Base-by-base conservation (phyloP, 495 filamentous ascomycete species). In the Penicillium verhagenii region DNA sequence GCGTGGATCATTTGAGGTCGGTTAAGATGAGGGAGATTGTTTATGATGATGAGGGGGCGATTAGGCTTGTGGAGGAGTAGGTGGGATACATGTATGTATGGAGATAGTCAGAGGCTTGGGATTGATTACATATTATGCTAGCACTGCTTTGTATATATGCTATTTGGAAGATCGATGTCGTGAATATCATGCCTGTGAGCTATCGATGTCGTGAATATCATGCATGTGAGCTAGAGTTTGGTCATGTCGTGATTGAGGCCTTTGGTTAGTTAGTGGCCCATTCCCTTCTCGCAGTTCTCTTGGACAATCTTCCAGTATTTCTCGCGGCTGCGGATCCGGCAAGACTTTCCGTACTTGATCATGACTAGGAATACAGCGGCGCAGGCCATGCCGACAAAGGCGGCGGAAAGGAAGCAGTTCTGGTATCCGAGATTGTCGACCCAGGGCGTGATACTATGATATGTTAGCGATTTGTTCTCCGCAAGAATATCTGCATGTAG, bases 11-110 rank as follows among this genome's bases (percentile, higher is more conserved):
- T 71, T 59, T 90, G 66, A 69, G 87, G 59, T 79, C 75, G 55
- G 85, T 88, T 14, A 90, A 90, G 77, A 79, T 87, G 39, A 79
- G 79, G 70, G 86, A 91, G 78, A 82, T 89, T 54, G 81, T 83
- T 42, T 89, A 89, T 69, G 82, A 88, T 68, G 71, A 68, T 19
- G 76, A 82, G 25, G 87, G 84, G 6, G 78, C 72, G 58, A 88
- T 91, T 42, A 48, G 53, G 35, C 46, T 73, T n/a, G n/a, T n/a
- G n/a, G n/a, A n/a, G n/a, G n/a, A n/a, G n/a, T n/a, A n/a, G n/a
- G n/a, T n/a, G n/a, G n/a, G n/a, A n/a, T n/a, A n/a, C n/a, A n/a
- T n/a, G n/a, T n/a, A n/a, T n/a, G n/a, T n/a, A n/a, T n/a, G n/a
- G n/a, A n/a, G n/a, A n/a, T n/a, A n/a, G n/a, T n/a, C n/a, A n/a